Evolutionary conservation across 192 early-diverging fungal species (phyloP).

Genomic region (Lobosporangium transversale): DNA sequence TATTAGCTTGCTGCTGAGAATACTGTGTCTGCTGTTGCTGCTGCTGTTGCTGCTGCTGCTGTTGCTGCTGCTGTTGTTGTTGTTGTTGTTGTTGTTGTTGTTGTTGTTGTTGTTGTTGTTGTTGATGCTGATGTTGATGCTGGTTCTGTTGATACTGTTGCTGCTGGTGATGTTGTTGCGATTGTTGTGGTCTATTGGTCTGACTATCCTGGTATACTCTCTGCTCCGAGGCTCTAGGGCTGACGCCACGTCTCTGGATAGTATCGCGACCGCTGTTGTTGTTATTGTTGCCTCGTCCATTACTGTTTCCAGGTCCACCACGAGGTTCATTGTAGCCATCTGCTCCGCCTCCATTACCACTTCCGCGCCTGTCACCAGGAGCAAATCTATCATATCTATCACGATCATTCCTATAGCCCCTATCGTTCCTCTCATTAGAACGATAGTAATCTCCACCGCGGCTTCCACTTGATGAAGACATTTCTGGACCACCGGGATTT

Average conservation of each 20-base stretch:
- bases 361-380: background rate
- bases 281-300: constrained; percentile 4
- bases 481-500: background rate
- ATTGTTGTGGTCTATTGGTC: constrained; percentile 8
- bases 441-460: constrained; percentile 18
- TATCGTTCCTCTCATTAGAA: constrained; percentile 10
- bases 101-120: too few species aligned
- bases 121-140: too few species aligned
- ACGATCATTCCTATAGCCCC: background rate
- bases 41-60: too few species aligned
- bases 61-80: background rate
- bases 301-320: background rate
- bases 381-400: constrained; percentile 9
- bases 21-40: too few species aligned
- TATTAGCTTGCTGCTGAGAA: background rate
- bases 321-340: background rate
- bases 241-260: background rate
- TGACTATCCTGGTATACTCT: background rate
- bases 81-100: constrained; percentile 9
- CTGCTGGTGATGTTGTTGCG: too few species aligned
- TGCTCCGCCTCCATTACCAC: background rate
- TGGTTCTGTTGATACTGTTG: too few species aligned
- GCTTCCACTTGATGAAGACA: constrained; percentile 4
- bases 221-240: background rate
- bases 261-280: background rate